Base-by-base conservation (phyloP, 2,329 filamentous ascomycete species). In the Ophidiomyces ophidiicola region DNA sequence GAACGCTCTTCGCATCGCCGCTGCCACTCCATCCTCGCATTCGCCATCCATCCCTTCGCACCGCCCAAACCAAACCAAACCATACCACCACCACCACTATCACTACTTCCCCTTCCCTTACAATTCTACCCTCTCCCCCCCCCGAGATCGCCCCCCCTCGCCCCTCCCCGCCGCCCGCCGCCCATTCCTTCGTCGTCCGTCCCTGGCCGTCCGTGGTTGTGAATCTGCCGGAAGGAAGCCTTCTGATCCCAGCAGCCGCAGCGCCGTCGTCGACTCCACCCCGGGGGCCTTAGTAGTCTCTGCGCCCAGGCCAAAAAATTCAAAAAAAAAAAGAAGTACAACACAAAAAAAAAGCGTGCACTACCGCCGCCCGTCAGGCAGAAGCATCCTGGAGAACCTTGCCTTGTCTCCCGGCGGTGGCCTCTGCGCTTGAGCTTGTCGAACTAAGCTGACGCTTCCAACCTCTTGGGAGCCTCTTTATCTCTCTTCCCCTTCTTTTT, bases 401-500 rank as follows among this genome's bases (percentile, higher is more conserved):
- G 8, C 12, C 23, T 18, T 21, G 30, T n/a, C n/a, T n/a, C 21
- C 14, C 28, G 25, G 36, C 19, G 24, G 38, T 35, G 33, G 33
- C n/a, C 33, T 24, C 15, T 21, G 38, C 19, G 38, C 38, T 41
- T 35, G 32, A 41, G 31, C 38, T 35, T 32, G 37, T 33, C 30
- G n/a, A n/a, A 35, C 24, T 19, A 35, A n/a, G 31, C 7, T 29
- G 31, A 18, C 32, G 20, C 36, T 24, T 19, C 29, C 36, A 41
- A 41, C 14, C 38, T 20, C 39, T 32, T 19, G 28, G 11, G 6
- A 21, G 18, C 26, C 12, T 29, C 23, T 35, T 41, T 30, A 25
- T 42, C 33, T 37, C 32, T 36, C 33, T 26, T 26, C 39, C 36
- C 12, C 31, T 12, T 28, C 20, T 25, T 12, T 29, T 18, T 31